Conservation (phyloP, 495 filamentous ascomycete species). For the Penicillium daleae region DNA sequence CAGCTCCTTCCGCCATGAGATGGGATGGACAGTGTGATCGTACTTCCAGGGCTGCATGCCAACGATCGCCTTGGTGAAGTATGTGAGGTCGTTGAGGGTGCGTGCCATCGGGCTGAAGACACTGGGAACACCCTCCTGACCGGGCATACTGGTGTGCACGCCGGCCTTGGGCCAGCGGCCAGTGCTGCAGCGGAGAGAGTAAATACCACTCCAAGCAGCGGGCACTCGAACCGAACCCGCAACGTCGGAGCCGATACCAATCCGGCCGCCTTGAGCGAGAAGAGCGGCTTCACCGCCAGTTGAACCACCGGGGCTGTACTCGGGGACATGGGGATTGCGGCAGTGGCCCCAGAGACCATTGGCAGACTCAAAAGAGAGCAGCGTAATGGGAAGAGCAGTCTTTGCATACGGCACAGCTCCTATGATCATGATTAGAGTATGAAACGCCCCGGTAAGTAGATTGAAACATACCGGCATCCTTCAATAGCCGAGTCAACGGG, state of each 20-base stretch:
- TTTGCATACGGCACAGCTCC: slow-evolving; percentile 96
- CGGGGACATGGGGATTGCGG: slow-evolving; percentile 78
- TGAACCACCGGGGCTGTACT: slow-evolving; percentile 89
- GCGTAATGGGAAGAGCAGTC: slow-evolving; percentile 89
- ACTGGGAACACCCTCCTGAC: slow-evolving; percentile 88
- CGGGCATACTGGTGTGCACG: slow-evolving; percentile 86
- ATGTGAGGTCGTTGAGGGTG: slow-evolving; percentile 80
- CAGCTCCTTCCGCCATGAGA: slow-evolving; percentile 72
- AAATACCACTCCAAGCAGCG: slow-evolving; percentile 90
- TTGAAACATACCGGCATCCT: slow-evolving; percentile 69
- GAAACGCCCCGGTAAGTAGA: not conserved
- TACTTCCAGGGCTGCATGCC: slow-evolving; percentile 91
- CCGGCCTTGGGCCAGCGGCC: slow-evolving; percentile 91
- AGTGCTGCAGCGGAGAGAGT: slow-evolving; percentile 89
- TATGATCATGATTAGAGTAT: slow-evolving; percentile 20
- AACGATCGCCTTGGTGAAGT: slow-evolving; percentile 80
- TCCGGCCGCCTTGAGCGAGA: slow-evolving; percentile 83
- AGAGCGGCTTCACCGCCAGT: slow-evolving; percentile 90
- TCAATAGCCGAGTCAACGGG: slow-evolving; percentile 73
- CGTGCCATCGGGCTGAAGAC: slow-evolving; percentile 94
- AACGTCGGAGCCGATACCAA: slow-evolving; percentile 93
- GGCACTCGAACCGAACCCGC: slow-evolving; percentile 89
- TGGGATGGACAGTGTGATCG: slow-evolving; percentile 82
- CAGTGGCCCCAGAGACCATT: slow-evolving; percentile 89
- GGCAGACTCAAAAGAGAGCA: slow-evolving; percentile 88